Base-by-base conservation (phyloP, 306 rosid genomes). In the Vachellia pachyceras region DNA sequence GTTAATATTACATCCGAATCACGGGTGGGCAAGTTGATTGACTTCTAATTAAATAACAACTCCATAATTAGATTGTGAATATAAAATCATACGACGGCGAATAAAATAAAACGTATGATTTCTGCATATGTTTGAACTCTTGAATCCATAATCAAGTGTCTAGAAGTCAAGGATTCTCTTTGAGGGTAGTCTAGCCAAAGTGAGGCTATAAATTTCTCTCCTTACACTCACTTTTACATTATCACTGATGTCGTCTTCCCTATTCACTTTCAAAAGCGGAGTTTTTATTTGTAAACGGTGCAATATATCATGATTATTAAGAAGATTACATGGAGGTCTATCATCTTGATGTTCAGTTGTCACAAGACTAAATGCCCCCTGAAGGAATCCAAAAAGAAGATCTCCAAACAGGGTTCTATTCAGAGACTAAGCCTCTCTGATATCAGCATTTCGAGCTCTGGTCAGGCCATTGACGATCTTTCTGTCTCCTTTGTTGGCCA, bases 401-500 rank as follows among this genome's bases (percentile, higher is more conserved):
- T 78, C 68, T 47, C 77, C 0, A 84, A 86, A 44, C 78, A 82
- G 72, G 63, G 79, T 10, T 91, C 91, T 10, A 87, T 86, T 25
- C 87, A 78, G 80, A 91, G 98, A 82, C 78, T 92, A 58, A 90
- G 94, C 18, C 55, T 94, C 18, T 85, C 90, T 0, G 97, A 92
- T 74, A 78, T 86, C 4, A 90, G 89, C 80, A 87, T 89, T 66
- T 89, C 92, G 45, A 91, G 91, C 77, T 85, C 95, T 7, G 65
- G 81, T n/a, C 78, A 85, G 44, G 79, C 84, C 11, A 83, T 88
- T 7, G 91, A 89, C 18, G 97, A 91, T 77, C 63, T 94, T 71
- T 94, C 97, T 41, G 78, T 84, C 80, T 90, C 98, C 12, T 78
- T 91, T 2, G 84, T 52, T 49, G 92, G 94, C 37, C 79, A 88